Percentiles rank a stretch among this genome's conserved stretches.
These are phyloP conservation scores for Pouteria campechiana DNA, from an alignment of 179 eudicot species.

Conservation along the genomic window DNA sequence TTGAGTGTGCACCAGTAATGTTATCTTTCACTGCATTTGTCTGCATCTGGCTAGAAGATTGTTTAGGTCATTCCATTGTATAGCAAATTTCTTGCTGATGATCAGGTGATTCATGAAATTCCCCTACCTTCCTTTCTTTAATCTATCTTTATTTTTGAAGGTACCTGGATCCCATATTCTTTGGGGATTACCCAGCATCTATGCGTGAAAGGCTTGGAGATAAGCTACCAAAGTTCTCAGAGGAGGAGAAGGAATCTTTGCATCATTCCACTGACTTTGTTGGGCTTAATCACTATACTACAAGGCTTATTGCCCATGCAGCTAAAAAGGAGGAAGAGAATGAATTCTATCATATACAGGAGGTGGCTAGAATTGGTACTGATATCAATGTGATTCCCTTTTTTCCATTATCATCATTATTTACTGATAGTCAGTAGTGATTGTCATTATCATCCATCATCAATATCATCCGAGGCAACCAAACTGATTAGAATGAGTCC, in stretches of 20 bases:
- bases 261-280: conserved; percentile 54
- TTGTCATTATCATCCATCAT: too few relatives aligned
- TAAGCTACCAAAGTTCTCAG: conserved; percentile 54
- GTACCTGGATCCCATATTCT: conserved; percentile 79
- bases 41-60: too few relatives aligned
- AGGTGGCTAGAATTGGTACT: conserved; percentile 61
- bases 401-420: not conserved
- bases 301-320: conserved; percentile 52
- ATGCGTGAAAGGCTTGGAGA: conserved; percentile 78
- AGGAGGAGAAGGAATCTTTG: conserved; percentile 43
- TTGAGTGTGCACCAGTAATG: too few relatives aligned
- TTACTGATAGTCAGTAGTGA: too few relatives aligned
- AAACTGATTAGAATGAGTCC: too few relatives aligned
- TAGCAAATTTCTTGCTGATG: too few relatives aligned
- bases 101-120: too few relatives aligned
- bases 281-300: conserved; percentile 76
- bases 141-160: conserved; percentile 21
- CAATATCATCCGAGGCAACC: too few relatives aligned
- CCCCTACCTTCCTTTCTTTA: too few relatives aligned
- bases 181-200: conserved; percentile 61
- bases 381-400: not conserved
- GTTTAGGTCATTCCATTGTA: too few relatives aligned
- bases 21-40: too few relatives aligned
- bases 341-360: conserved; percentile 43
- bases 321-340: conserved; percentile 21